phyloP scores from a whole-genome alignment of 306 rosid genomes.

The Citrullus mucosospermus region DNA sequence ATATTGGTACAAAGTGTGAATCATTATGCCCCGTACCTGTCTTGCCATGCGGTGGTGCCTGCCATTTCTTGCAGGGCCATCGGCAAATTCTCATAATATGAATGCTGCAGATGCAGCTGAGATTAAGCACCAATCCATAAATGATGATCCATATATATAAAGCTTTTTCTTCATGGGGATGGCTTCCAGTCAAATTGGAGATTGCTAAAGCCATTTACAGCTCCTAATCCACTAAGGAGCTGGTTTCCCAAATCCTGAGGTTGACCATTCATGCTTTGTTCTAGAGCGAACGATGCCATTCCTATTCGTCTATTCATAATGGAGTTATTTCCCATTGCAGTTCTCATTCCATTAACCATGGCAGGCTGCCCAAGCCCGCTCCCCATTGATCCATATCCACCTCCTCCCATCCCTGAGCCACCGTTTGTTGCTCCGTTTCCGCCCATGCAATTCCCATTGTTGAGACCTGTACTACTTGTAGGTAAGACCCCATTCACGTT shows the following conservation, averaged over 20 bases:
- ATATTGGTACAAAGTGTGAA: constrained; percentile 58
- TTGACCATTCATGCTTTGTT: constrained; percentile 71
- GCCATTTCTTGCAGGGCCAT: constrained; percentile 20
- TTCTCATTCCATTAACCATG: constrained; percentile 73
- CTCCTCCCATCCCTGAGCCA: constrained; percentile 44
- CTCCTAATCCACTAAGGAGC: constrained; percentile 73
- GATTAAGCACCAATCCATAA: constrained; percentile 11
- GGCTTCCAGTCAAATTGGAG: constrained; percentile 86
- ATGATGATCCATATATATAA: not conserved
- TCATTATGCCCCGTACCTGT: constrained; percentile 37
- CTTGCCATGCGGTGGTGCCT: constrained; percentile 7
- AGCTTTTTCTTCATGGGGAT: constrained; percentile 39
- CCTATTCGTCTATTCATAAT: constrained; percentile 83
- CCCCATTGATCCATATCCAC: constrained; percentile 54
- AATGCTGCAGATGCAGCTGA: constrained; percentile 42
- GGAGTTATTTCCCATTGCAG: constrained; percentile 61
- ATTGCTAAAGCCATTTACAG: constrained; percentile 66
- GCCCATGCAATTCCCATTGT: constrained; percentile 38
- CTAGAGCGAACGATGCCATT: constrained; percentile 61
- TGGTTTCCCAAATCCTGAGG: constrained; percentile 79
- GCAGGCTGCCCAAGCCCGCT: constrained; percentile 50
- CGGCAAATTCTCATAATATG: constrained; percentile 33
- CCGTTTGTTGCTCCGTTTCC: constrained; percentile 46
- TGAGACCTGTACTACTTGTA: constrained; percentile 36
- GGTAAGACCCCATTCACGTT: constrained; percentile 57